Evolutionary conservation across 129 eudicot species (phyloP).

Genomic region (Saposhnikovia divaricata): DNA sequence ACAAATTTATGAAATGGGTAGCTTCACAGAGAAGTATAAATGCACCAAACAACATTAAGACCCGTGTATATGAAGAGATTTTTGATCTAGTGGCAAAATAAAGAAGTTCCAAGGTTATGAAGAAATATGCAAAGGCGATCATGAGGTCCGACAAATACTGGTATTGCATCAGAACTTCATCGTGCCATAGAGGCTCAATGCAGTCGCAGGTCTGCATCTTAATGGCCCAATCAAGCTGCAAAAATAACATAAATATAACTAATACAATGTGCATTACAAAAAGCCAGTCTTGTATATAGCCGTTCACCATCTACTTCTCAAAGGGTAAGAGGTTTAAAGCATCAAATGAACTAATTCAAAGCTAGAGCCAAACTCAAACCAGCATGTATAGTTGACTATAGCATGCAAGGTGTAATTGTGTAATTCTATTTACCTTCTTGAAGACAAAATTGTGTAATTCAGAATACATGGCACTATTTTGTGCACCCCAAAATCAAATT

Average conservation of each 20-base stretch:
- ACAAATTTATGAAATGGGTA: conserved; percentile 39
- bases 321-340: background rate
- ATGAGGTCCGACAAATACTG: conserved; percentile 49
- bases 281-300: background rate
- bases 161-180: conserved; percentile 41
- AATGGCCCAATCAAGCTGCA: conserved; percentile 25
- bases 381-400: too few relatives aligned
- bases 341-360: background rate
- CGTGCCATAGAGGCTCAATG: conserved; percentile 45
- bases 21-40: conserved; percentile 55
- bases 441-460: too few relatives aligned
- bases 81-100: conserved; percentile 50
- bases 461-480: too few relatives aligned
- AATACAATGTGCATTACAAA: background rate
- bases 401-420: too few relatives aligned
- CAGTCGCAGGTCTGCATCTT: conserved; percentile 49
- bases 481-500: too few relatives aligned
- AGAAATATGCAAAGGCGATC: conserved; percentile 51
- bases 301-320: background rate
- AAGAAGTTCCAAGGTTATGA: conserved; percentile 53
- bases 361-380: too few relatives aligned
- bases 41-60: conserved; percentile 49
- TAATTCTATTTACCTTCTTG: too few relatives aligned
- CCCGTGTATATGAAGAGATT: conserved; percentile 47
- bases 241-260: conserved; percentile 1